phyloP scores from a whole-genome alignment of 2,329 filamentous ascomycete species.

The Diaporthe sp. region DNA sequence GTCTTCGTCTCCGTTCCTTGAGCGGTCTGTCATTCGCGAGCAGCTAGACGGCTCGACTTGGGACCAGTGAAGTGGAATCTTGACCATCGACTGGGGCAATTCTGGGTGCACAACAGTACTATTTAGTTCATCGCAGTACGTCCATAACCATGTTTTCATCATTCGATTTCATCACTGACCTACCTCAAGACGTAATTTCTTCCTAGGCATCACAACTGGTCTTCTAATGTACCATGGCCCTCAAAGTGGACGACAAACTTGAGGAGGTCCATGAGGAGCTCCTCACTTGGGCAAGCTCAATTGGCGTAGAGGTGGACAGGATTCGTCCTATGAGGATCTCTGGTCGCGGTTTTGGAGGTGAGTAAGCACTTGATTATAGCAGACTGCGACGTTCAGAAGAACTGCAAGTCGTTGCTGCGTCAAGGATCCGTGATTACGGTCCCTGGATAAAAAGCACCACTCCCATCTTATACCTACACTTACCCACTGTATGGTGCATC shows the following conservation, averaged over 20 bases:
- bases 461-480: neutral
- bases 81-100: neutral
- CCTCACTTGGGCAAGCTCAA: conserved; percentile 74
- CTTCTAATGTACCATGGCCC: neutral
- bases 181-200: neutral
- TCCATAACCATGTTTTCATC: neutral
- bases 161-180: neutral
- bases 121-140: neutral
- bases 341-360: conserved; percentile 77
- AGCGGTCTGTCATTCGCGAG: neutral
- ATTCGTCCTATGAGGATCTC: conserved; percentile 77
- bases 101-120: neutral
- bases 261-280: conserved; percentile 62
- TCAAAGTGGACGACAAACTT: conserved; percentile 36
- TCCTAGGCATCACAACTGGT: too few species aligned
- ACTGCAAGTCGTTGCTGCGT: neutral
- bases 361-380: neutral
- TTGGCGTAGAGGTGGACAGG: conserved; percentile 76
- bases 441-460: neutral
- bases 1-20: neutral
- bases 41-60: neutral
- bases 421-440: too few species aligned
- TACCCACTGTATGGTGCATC: too few species aligned
- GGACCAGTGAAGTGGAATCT: neutral
- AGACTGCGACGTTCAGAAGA: neutral